A percentile compares a stretch with the other conserved stretches of the same genome.
Evolutionary conservation across 2,329 filamentous ascomycete genomes (phyloP).

Genomic region (Ceratocystis ficicola): DNA sequence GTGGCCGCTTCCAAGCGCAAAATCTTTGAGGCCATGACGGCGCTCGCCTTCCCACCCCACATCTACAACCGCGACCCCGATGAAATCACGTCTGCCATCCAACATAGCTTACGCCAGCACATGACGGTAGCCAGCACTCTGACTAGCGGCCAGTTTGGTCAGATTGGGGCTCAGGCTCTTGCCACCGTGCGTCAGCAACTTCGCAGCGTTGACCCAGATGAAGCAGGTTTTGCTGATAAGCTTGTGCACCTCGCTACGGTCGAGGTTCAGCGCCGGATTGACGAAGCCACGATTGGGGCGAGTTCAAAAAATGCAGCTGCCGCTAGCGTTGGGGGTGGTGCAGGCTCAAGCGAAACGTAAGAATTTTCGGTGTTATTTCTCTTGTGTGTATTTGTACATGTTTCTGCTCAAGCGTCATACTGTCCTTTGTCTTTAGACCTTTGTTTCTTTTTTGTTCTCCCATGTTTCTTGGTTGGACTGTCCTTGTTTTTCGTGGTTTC

Average conservation of each 20-base stretch:
- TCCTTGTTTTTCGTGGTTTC: not conserved
- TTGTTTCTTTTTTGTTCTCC: not conserved
- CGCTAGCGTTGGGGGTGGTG: not conserved
- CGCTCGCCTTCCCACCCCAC: not conserved
- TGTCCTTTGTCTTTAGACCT: not conserved
- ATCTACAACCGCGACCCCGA: constrained; percentile 17
- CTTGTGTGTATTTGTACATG: constrained; percentile 9
- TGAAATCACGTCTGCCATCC: constrained; percentile 13
- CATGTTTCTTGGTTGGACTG: not conserved
- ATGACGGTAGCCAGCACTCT: constrained; percentile 13
- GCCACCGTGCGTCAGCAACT: constrained; percentile 6
- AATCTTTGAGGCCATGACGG: constrained; percentile 6
- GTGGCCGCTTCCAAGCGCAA: constrained; percentile 3
- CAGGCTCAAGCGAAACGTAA: not conserved
- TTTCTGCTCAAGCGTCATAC: not conserved
- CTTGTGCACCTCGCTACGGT: constrained; percentile 9
- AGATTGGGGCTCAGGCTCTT: constrained; percentile 17
- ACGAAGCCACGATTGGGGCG: not conserved
- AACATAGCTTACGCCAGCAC: constrained; percentile 16
- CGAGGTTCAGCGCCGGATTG: constrained; percentile 15
- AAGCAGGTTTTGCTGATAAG: constrained; percentile 11
- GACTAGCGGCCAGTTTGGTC: constrained; percentile 17
- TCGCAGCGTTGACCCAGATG: not conserved
- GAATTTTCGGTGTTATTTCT: not conserved
- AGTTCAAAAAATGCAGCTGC: not conserved